Conservation (phyloP, 441 rosid genomes). For the Flueggea neowawraea region DNA sequence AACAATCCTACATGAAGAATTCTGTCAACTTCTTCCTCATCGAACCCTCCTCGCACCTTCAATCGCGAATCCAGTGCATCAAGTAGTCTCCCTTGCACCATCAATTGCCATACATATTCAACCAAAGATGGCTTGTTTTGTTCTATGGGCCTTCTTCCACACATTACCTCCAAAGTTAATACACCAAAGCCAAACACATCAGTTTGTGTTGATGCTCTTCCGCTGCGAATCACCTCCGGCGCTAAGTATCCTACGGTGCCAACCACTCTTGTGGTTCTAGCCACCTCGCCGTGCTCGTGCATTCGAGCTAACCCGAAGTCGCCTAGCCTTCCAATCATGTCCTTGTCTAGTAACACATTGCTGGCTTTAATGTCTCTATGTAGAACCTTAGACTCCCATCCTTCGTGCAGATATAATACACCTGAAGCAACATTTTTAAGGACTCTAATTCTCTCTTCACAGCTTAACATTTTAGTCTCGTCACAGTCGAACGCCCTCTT, state of each 20-base stretch:
- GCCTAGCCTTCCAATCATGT: slow-evolving; percentile 68
- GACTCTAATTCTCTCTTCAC: slow-evolving; percentile 45
- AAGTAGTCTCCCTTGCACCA: slow-evolving; percentile 37
- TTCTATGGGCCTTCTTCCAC: slow-evolving; percentile 74
- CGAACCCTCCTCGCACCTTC: slow-evolving; percentile 20
- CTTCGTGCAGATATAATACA: slow-evolving; percentile 66
- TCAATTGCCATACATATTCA: slow-evolving; percentile 52
- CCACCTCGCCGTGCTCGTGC: slow-evolving; percentile 50
- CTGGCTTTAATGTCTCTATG: slow-evolving; percentile 81
- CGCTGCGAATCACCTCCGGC: slow-evolving; percentile 59
- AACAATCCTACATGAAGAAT: slow-evolving; percentile 63
- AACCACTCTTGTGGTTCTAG: slow-evolving; percentile 63
- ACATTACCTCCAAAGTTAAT: slow-evolving; percentile 63
- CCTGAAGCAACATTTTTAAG: slow-evolving; percentile 68
- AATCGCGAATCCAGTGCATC: slow-evolving; percentile 37
- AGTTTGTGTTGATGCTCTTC: slow-evolving; percentile 59
- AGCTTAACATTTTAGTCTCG: slow-evolving; percentile 27
- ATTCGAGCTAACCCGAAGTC: slow-evolving; percentile 74
- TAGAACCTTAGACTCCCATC: slow-evolving; percentile 72
- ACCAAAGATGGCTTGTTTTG: slow-evolving; percentile 56
- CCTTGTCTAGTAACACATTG: slow-evolving; percentile 71
- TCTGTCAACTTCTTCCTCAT: slow-evolving; percentile 43
- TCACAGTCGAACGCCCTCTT: slow-evolving; percentile 42
- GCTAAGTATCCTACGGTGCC: slow-evolving; percentile 79
- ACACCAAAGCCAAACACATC: slow-evolving; percentile 69